Evolutionary conservation across 495 filamentous ascomycete genomes (phyloP).

Genomic region (Aspergillus sclerotioniger): DNA sequence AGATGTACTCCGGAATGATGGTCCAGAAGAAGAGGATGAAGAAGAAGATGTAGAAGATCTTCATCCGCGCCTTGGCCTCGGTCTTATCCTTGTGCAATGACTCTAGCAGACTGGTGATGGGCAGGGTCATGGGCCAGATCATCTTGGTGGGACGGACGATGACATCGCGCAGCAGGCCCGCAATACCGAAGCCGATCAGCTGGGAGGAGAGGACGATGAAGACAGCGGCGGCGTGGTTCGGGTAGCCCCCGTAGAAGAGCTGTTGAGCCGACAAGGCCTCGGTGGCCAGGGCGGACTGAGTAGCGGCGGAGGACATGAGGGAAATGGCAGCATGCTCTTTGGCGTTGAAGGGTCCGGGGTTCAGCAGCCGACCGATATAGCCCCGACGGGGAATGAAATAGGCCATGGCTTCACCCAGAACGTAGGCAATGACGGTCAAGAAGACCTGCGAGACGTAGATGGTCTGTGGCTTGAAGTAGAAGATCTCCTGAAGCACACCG

Average conservation of each 20-base stretch:
- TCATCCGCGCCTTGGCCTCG: background rate
- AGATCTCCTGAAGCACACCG: slow-evolving; percentile 3
- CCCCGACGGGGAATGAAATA: slow-evolving; percentile 3
- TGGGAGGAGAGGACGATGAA: slow-evolving; percentile 4
- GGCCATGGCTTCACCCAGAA: background rate
- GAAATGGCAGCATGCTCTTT: slow-evolving; percentile 2
- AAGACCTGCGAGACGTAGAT: slow-evolving; percentile 5
- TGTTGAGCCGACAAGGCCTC: slow-evolving; percentile 2
- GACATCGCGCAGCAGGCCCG: slow-evolving; percentile 3
- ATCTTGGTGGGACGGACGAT: slow-evolving; percentile 4
- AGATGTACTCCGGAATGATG: slow-evolving; percentile 6
- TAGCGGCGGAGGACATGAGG: slow-evolving; percentile 3
- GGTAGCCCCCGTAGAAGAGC: slow-evolving; percentile 6
- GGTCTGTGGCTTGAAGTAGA: slow-evolving; percentile 6
- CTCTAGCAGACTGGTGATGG: slow-evolving; percentile 2
- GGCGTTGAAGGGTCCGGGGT: slow-evolving; percentile 2
- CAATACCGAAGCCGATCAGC: slow-evolving; percentile 4
- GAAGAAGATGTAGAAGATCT: slow-evolving; percentile 8
- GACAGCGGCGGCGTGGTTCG: slow-evolving; percentile 1
- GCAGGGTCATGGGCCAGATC: slow-evolving; percentile 7
- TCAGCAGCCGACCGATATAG: background rate
- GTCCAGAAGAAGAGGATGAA: slow-evolving; percentile 1
- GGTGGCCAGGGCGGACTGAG: slow-evolving; percentile 3
- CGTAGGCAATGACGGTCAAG: slow-evolving; percentile 4
- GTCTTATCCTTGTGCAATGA: slow-evolving; percentile 1